Conservation (phyloP, 345 rosid species). For the Salix udensis region DNA sequence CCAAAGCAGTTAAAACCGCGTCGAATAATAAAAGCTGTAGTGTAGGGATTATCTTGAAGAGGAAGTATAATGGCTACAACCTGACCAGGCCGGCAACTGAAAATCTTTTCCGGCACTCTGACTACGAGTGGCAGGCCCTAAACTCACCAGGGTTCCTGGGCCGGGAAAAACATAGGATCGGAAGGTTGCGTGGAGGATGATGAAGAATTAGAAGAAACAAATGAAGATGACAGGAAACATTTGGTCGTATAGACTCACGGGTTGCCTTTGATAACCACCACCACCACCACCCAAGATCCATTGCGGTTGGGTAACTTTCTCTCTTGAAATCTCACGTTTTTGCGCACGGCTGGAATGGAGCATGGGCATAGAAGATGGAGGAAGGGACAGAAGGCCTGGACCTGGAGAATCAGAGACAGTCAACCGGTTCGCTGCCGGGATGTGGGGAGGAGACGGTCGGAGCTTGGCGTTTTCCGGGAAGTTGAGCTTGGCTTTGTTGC, state of each 20-base stretch:
- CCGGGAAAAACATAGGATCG: slow-evolving; percentile 15
- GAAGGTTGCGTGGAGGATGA: slow-evolving; percentile 20
- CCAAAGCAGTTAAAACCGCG: background rate
- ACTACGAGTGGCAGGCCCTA: background rate
- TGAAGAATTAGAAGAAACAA: slow-evolving; percentile 17
- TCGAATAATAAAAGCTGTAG: background rate
- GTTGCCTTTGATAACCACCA: slow-evolving; percentile 14
- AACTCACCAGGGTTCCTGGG: slow-evolving; percentile 10
- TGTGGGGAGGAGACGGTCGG: slow-evolving; percentile 26
- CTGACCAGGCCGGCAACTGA: slow-evolving; percentile 20
- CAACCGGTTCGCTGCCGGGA: slow-evolving; percentile 23
- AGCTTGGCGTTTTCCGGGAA: slow-evolving; percentile 93
- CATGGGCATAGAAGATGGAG: slow-evolving; percentile 26
- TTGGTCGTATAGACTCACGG: slow-evolving; percentile 38
- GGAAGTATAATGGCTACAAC: slow-evolving; percentile 21
- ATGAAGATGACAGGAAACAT: slow-evolving; percentile 36
- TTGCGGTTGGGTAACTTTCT: slow-evolving; percentile 6
- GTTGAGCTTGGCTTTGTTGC: slow-evolving; percentile 91
- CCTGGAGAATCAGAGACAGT: slow-evolving; percentile 33
- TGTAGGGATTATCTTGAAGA: slow-evolving; percentile 11
- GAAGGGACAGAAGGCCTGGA: slow-evolving; percentile 32
- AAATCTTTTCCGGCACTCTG: slow-evolving; percentile 3
- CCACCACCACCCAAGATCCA: slow-evolving; percentile 5
- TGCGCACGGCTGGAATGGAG: slow-evolving; percentile 17
- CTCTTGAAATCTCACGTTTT: slow-evolving; percentile 12